Base-by-base conservation (phyloP, 2,329 filamentous ascomycete genomes). In the Zasmidium citrigriseum region DNA sequence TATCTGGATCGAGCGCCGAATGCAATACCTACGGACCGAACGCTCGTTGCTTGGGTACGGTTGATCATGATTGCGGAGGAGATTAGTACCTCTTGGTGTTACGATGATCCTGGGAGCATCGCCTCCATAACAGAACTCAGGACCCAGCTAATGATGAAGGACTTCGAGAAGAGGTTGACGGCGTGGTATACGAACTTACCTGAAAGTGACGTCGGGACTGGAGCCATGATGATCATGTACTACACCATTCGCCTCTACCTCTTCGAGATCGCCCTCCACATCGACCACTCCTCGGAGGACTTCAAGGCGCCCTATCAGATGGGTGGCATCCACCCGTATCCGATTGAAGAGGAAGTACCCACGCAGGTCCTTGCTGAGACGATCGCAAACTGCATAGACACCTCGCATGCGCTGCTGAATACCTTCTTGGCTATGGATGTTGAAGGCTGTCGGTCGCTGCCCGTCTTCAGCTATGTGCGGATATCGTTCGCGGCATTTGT, bases 211-310 rank as follows among this genome's bases (percentile, higher is more conserved):
- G 47, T 60, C 34, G 46, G 46, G 53, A 57, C 69, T 87, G 87
- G 83, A n/a, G 80, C 84, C 0, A 77, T 91, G 47, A 76, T 78
- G 18, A 81, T 91, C 64, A 83, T 83, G 60, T 86, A 90, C 64
- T 79, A 87, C 62, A 82, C 88, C 1, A 71, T 90, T 34, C 88
- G 82, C 61, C 77, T 93, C 2, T 91, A 89, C 70, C 86, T 92
- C 77, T 88, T 93, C 70, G 90, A 93, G 72, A 84, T 90, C 54
- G 86, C 84, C 2, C 83, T 93, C 62, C 86, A 90, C 63, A 79
- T 83, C 9, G 86, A 89, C 53, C 82, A 84, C 61, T 79, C 77
- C 20, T 78, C 80, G 2, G 80, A 85, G 7, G 81, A 86, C 23
- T 81, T 83, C 66, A 71, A 60, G 48, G 71, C 72, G 59, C 77